Base-by-base conservation (phyloP, 2,329 filamentous ascomycete genomes). In the Ceratocystis variospora region DNA sequence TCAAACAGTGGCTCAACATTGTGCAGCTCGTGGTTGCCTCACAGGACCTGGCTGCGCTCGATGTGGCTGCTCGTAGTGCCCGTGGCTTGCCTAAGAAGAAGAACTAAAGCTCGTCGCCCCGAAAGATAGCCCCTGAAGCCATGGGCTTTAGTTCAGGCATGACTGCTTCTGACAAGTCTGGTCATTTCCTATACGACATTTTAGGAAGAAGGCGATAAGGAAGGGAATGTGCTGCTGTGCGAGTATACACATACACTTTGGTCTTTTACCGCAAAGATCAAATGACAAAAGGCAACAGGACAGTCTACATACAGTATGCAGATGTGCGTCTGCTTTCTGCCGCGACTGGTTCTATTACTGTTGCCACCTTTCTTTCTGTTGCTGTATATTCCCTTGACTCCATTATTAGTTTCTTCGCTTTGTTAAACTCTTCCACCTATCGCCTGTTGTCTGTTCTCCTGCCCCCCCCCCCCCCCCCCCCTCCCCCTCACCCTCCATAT, bases 11-110 rank as follows among this genome's bases (percentile, higher is more conserved):
- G 72, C 90, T 97, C 80, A 99, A 99, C 73, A 81, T 96, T 63
- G 83, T 97, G 61, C 94, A 99, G 79, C 82, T 99, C 71, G 84
- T 96, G 73, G 96, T 96, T 77, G 94, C 94, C 5, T 92, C 90
- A 76, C 86, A 85, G 73, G 95, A 90, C 87, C 81, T 99, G 48
- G 94, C 90, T 0, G 92, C 97, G 77, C 91, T 91, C n/a, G 94
- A 99, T 72, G 76, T 88, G 45, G 81, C 83, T 71, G 79, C 81
- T 68, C 83, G 90, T 72, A 82, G 70, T 66, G 75, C 74, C 46
- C 73, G 75, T 71, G 84, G 83, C 2, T 73, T 86, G 33, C 80
- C 82, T 28, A 79, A 79, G 70, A 78, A 77, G 74, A 75, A 74
- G 69, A 74, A 62, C 62, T 68, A 66, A 61, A 37, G 48, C 48